These are phyloP conservation scores for Septoria petroselini DNA, from an alignment of 2,329 filamentous ascomycete genomes.

Conservation along the genomic window DNA sequence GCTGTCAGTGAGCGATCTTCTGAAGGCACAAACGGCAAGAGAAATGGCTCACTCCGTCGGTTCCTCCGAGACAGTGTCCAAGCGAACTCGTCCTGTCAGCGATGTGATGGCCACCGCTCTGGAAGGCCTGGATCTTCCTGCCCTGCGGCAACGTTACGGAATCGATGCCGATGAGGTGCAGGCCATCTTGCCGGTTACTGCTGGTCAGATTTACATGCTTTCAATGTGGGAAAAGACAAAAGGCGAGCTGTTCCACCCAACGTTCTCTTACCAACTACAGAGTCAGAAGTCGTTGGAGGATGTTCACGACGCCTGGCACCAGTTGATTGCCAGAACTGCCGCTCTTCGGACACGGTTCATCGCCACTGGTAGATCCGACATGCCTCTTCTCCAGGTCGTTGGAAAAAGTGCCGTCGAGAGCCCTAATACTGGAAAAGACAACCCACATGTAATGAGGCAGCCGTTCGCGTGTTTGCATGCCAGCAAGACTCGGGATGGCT, in stretches of 20 bases:
- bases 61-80: not conserved
- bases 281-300: conserved; percentile 39
- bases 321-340: conserved; percentile 54
- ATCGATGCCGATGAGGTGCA: conserved; percentile 52
- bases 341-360: conserved; percentile 69
- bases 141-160: conserved; percentile 24
- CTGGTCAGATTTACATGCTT: conserved; percentile 80
- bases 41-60: conserved; percentile 56
- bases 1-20: conserved; percentile 67
- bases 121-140: conserved; percentile 10
- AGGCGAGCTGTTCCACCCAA: conserved; percentile 69
- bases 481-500: conserved; percentile 18
- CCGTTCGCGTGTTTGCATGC: conserved; percentile 29
- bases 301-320: conserved; percentile 61
- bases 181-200: conserved; percentile 62
- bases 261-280: conserved; percentile 61
- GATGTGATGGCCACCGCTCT: conserved; percentile 24
- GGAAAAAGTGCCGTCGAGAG: conserved; percentile 43
- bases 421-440: conserved; percentile 32
- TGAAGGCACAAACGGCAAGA: conserved; percentile 62
- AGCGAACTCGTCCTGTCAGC: conserved; percentile 37
- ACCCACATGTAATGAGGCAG: conserved; percentile 11
- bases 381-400: conserved; percentile 64
- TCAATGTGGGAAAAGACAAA: conserved; percentile 67
- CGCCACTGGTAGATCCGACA: conserved; percentile 37